A percentile compares a stretch with the other conserved stretches of the same genome.
Evolutionary conservation across 768 basidiomycete genomes (phyloP).

Genomic region (Lactarius psammicola): DNA sequence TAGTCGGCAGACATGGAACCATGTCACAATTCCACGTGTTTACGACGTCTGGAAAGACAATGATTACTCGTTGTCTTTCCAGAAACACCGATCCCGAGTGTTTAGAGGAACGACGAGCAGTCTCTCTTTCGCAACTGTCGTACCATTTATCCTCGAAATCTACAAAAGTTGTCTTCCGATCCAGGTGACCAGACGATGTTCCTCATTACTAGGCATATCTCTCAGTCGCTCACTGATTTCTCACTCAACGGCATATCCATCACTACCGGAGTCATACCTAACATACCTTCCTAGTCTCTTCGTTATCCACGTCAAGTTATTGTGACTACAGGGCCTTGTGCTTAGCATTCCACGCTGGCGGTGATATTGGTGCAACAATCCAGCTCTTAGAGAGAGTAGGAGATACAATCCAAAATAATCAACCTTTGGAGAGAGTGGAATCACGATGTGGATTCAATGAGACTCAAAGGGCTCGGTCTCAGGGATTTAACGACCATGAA

Average conservation of each 20-base stretch:
- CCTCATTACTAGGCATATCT: conserved; percentile 14
- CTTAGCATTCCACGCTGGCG: conserved; percentile 13
- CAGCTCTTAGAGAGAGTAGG: no score
- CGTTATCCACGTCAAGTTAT: conserved; percentile 14
- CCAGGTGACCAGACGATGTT: neutral
- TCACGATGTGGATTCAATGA: neutral
- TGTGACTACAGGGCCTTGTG: conserved; percentile 8
- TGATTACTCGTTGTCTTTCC: conserved; percentile 3
- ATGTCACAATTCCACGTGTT: conserved; percentile 3
- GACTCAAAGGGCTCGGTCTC: neutral
- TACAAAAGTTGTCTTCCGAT: conserved; percentile 28
- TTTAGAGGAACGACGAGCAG: no score
- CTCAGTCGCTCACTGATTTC: conserved; percentile 6
- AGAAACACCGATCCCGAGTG: no score
- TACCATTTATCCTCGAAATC: conserved; percentile 26
- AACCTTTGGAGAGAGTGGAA: neutral
- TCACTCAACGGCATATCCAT: neutral
- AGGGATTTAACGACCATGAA: no score
- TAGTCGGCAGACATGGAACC: conserved; percentile 10
- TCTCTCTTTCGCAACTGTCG: conserved; percentile 29
- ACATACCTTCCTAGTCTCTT: neutral
- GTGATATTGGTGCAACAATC: conserved; percentile 7
- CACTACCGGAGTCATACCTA: neutral
- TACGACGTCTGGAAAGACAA: conserved; percentile 4
- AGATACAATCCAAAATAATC: no score